Conservation (phyloP, 306 rosid species). For the Begonia fuchsioides region DNA sequence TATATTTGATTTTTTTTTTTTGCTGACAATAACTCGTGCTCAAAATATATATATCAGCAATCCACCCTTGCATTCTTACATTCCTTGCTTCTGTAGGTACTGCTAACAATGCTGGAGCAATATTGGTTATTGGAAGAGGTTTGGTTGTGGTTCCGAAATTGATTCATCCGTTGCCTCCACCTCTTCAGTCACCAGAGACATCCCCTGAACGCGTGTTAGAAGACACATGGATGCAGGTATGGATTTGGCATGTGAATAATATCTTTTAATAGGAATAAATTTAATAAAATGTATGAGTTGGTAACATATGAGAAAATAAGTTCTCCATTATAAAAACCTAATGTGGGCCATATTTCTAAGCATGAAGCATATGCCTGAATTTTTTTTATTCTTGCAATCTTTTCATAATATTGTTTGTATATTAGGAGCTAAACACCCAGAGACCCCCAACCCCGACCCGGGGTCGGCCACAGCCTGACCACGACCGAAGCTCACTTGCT, state of each 20-base stretch:
- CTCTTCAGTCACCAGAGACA: constrained; percentile 89
- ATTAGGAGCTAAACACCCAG: constrained; percentile 88
- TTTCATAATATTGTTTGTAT: neutral
- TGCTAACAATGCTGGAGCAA: constrained; percentile 98
- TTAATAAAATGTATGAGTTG: too few species aligned
- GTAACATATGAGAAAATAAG: too few species aligned
- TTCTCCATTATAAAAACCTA: neutral
- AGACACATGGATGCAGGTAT: constrained; percentile 98
- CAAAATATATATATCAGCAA: too few species aligned
- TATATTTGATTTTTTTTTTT: neutral
- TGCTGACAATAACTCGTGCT: too few species aligned
- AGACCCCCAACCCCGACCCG: constrained; percentile 99
- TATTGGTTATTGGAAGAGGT: constrained; percentile 91
- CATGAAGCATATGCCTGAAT: too few species aligned
- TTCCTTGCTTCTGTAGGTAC: constrained; percentile 36
- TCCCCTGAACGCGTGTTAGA: constrained; percentile 87
- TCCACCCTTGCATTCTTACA: too few species aligned
- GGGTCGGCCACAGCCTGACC: constrained; percentile 97
- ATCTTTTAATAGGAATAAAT: too few species aligned
- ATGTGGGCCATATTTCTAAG: too few species aligned
- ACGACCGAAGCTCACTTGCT: constrained; percentile 90
- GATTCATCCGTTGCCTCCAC: constrained; percentile 96
- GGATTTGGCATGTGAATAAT: too few species aligned
- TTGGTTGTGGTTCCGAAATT: constrained; percentile 97
- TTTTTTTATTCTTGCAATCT: too few species aligned